Percentiles rank a stretch among this genome's conserved stretches.
Conservation (phyloP, 805 yeast species). For the Ogataea minuta region DNA sequence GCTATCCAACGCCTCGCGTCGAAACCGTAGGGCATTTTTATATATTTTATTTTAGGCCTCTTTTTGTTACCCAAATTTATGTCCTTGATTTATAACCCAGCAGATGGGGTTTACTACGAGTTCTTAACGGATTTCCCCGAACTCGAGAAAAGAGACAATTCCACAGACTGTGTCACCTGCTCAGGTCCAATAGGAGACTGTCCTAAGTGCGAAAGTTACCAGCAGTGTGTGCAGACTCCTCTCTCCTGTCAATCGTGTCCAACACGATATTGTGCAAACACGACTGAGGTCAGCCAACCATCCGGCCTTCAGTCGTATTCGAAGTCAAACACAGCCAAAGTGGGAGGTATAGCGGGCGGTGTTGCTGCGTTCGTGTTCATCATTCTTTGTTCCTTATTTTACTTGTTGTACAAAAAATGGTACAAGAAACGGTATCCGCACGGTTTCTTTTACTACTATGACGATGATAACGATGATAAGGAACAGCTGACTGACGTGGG, state of each 20-base stretch:
- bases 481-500: conserved; percentile 21
- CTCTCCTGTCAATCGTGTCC: conserved; percentile 63
- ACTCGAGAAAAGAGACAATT: conserved; percentile 2
- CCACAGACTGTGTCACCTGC: conserved; percentile 29
- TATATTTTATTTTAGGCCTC: not conserved
- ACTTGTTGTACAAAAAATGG: conserved; percentile 43
- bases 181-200: conserved; percentile 40
- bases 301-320: too few species aligned
- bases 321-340: conserved; percentile 24
- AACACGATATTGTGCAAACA: conserved; percentile 45
- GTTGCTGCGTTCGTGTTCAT: conserved; percentile 58
- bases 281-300: too few species aligned
- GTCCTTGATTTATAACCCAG: conserved; percentile 5
- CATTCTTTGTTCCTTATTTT: conserved; percentile 36
- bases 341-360: conserved; percentile 72
- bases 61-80: conserved; percentile 3
- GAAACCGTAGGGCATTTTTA: too few species aligned
- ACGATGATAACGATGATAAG: conserved; percentile 28
- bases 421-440: conserved; percentile 36
- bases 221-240: conserved; percentile 53
- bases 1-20: not conserved
- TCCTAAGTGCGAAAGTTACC: conserved; percentile 52
- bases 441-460: conserved; percentile 31
- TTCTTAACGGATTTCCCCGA: conserved; percentile 3
- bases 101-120: conserved; percentile 13